Evolutionary conservation across 2,329 filamentous ascomycete genomes (phyloP), one percentile per base, ranked within the genome.

Genomic region (Pezicula radicicola): DNA sequence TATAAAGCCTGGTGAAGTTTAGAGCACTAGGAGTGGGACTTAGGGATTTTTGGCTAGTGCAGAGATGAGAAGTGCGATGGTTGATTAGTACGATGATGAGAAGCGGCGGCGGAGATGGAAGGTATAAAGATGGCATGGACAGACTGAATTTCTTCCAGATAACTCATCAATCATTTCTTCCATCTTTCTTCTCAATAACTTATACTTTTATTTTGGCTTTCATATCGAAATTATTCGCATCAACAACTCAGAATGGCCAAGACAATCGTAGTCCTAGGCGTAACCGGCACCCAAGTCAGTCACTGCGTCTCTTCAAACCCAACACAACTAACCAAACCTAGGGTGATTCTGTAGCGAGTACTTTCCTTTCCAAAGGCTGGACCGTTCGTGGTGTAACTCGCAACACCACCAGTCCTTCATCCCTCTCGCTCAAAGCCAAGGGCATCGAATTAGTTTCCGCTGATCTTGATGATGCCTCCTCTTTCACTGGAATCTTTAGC

Each of bases 181-280:
- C 21, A 21, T 21, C 21, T 21, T 21, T 30, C 28, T 30, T 30
- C 2, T 30, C 28, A 12, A 30, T 30, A 30, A 30, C 28, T 30
- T 12, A 6, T 8, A 9, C 3, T 5, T 2, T 30, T 12, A 30
- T 30, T 30, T 6, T 6, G 7, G 10, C 28, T 12, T 30, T 30
- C 28, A 9, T 12, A 30, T 9, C 7, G 28, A 30, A 30, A 30
- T 30, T 12, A 30, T 9, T 12, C 3, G 2, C 28, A 30, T 9
- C 28, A 9, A 30, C 7, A 9, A 4, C 28, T 40, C 13, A 46
- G 25, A 30, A 55, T 53, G 50, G 19, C 30, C 12, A 55, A 55
- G 46, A 51, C 50, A 27, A 70, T 83, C 62, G 76, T 76, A 37
- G 72, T 84, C 21, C 78, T 84, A 57, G 80, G 80, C 28, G 75